Conservation (phyloP, 768 basidiomycete species). For the Dendrothele bispora region DNA sequence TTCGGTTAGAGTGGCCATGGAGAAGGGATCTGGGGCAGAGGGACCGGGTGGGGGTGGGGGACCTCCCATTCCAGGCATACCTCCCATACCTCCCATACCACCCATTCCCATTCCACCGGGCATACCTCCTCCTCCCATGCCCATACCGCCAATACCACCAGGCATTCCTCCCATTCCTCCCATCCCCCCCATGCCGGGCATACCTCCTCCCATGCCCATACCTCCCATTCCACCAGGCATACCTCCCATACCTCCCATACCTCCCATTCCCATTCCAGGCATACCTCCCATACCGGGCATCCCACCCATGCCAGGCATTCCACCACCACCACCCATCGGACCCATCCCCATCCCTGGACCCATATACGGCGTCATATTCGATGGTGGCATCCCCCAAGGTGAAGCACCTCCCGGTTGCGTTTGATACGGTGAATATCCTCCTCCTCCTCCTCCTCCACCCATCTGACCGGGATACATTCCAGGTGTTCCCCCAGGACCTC, state of each 20-base stretch:
- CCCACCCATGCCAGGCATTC: too few relatives aligned
- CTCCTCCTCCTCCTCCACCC: too few relatives aligned
- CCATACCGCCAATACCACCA: too few relatives aligned
- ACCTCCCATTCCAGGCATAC: not conserved
- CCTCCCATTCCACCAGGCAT: too few relatives aligned
- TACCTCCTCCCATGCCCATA: too few relatives aligned
- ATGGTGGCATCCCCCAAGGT: conserved; percentile 1
- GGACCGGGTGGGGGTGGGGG: not conserved
- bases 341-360: not conserved
- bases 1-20: not conserved
- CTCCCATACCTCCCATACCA: conserved; percentile 3
- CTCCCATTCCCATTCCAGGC: not conserved
- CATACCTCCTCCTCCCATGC: not conserved
- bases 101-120: not conserved
- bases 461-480: too few relatives aligned
- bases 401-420: not conserved
- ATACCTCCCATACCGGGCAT: not conserved
- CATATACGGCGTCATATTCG: not conserved
- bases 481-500: too few relatives aligned
- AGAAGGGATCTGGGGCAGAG: not conserved
- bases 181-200: not conserved
- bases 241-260: conserved; percentile 3
- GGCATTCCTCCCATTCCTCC: not conserved
- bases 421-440: not conserved
- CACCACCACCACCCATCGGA: conserved; percentile 1